These are phyloP conservation scores for cucumber (Cucumis sativus) DNA, from an alignment of 306 rosid genomes.

Conservation along the genomic window DNA sequence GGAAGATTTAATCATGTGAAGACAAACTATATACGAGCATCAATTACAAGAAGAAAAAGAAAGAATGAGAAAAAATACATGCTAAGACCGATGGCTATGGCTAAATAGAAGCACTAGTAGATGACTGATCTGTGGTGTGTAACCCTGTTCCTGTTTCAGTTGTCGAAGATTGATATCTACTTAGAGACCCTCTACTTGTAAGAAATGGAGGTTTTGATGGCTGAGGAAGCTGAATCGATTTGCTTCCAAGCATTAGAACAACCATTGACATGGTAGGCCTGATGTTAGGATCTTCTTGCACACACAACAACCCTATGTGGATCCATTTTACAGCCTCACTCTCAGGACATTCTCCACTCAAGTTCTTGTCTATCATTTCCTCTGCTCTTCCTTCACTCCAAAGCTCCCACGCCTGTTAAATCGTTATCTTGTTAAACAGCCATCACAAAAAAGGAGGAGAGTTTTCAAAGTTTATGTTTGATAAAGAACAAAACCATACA, in stretches of 20 bases:
- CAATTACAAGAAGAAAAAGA: not conserved
- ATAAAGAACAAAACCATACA: not conserved
- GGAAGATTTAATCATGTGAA: not conserved
- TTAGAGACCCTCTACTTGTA: not conserved
- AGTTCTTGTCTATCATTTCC: conserved; percentile 11
- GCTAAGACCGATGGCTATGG: not conserved
- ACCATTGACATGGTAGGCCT: conserved; percentile 27
- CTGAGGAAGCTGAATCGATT: not conserved
- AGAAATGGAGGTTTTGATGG: conserved; percentile 7
- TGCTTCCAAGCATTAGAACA: conserved; percentile 16
- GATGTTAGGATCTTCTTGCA: conserved; percentile 16
- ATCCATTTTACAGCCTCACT: conserved; percentile 25
- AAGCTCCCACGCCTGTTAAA: conserved; percentile 20
- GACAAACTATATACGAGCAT: not conserved
- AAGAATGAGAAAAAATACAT: too few relatives aligned
- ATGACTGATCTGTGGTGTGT: not conserved
- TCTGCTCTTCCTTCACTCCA: conserved; percentile 15
- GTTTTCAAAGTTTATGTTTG: not conserved
- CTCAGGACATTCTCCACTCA: conserved; percentile 4
- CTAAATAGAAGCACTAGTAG: not conserved
- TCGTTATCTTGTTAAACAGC: not conserved
- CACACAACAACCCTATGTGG: conserved; percentile 20
- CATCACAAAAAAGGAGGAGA: not conserved
- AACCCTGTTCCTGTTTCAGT: not conserved
- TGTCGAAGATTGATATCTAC: not conserved